Evolutionary conservation across 106 monocot species (phyloP).

Genomic region (Apostasia ramifera): DNA sequence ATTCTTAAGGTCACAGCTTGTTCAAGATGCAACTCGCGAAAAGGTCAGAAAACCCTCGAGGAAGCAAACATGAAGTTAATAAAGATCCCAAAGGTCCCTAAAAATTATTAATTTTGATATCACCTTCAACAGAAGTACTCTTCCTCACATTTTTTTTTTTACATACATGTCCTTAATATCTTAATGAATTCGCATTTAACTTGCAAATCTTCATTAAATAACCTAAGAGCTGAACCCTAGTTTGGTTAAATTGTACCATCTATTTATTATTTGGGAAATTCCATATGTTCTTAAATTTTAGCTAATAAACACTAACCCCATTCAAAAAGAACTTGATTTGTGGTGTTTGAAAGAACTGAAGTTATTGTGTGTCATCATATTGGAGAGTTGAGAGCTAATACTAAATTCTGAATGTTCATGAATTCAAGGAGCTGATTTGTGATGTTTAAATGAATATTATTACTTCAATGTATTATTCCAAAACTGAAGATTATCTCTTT

Average conservation of each 20-base stretch:
- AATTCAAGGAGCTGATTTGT: no score
- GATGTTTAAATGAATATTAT: neutral
- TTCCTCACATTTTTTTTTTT: no score
- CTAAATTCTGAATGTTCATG: no score
- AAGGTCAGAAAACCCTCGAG: conserved; percentile 72
- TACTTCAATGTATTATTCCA: neutral
- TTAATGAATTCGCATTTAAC: neutral
- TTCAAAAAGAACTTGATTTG: no score
- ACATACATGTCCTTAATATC: neutral
- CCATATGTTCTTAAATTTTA: neutral
- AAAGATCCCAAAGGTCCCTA: conserved; percentile 60
- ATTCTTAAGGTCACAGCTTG: conserved; percentile 75
- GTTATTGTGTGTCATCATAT: no score
- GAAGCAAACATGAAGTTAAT: conserved; percentile 77
- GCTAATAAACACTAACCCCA: neutral
- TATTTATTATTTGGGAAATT: neutral
- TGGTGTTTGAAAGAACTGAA: no score
- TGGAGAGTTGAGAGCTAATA: no score
- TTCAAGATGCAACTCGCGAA: conserved; percentile 79
- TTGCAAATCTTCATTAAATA: neutral
- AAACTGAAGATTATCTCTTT: neutral
- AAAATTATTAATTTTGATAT: neutral
- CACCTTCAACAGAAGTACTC: neutral
- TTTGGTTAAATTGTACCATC: neutral
- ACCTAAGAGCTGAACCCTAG: neutral